These are phyloP conservation scores for Cyclotella sp. DNA, from an alignment of 108 stramenopile genomes.

Conservation along the genomic window DNA sequence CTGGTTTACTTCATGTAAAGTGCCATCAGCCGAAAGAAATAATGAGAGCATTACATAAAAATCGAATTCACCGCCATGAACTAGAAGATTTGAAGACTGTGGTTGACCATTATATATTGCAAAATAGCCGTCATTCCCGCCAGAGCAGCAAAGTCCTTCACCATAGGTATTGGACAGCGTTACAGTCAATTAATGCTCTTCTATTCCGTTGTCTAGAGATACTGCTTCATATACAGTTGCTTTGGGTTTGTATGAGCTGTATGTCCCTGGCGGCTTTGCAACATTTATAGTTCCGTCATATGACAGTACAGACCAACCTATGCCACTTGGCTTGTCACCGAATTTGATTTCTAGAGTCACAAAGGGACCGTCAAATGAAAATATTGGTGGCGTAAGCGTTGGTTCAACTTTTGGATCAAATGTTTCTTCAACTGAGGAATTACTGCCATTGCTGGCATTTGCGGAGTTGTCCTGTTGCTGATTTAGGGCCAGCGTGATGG, in stretches of 20 bases:
- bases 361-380: conserved; percentile 18
- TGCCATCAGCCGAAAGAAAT: not conserved
- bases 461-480: too few species aligned
- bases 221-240: conserved; percentile 19
- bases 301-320: conserved; percentile 21
- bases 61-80: conserved; percentile 5
- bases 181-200: conserved; percentile 4
- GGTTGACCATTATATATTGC: conserved; percentile 12
- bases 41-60: conserved; percentile 1
- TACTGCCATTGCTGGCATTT: too few species aligned
- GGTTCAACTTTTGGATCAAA: not conserved
- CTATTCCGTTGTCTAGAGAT: not conserved
- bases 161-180: conserved; percentile 20
- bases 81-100: not conserved
- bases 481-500: not conserved
- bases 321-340: conserved; percentile 9
- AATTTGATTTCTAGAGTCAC: conserved; percentile 24
- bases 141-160: conserved; percentile 14
- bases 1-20: not conserved
- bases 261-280: conserved; percentile 25
- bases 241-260: conserved; percentile 6
- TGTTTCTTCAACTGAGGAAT: not conserved
- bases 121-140: not conserved
- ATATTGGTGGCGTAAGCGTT: not conserved
- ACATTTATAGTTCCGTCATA: conserved; percentile 21